Base-by-base conservation (phyloP, 2,329 filamentous ascomycete species). In the Trichothecium roseum region DNA sequence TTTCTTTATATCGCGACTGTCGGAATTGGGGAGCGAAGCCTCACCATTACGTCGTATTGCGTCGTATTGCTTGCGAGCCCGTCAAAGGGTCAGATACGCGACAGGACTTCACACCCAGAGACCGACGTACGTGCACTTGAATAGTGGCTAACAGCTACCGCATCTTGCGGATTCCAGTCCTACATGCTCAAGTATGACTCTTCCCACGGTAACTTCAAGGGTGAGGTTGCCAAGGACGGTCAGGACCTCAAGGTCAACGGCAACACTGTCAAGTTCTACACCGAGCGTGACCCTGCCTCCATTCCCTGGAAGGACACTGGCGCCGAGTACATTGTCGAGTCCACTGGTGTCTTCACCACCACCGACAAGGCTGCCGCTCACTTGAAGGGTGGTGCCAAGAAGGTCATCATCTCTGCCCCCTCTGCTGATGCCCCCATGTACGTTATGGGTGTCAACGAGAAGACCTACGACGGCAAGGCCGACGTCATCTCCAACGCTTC, bases 161-260 rank as follows among this genome's bases (percentile, higher is more conserved):
- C n/a, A n/a, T n/a, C n/a, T n/a, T n/a, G n/a, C 10, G 20, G 20
- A 37, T 34, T 28, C 46, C 24, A 94, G 87, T 85, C 84, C 62
- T 96, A 96, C 81, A 96, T 96, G 91, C 83, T 98, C 72, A 93
- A 94, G 77, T 96, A 96, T 67, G 91, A 98, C 76, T 87, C 84
- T 55, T 87, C 84, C 65, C 91, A 98, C 78, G 91, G 91, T 54
- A 63, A 77, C 63, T 98, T 96, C 84, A 93, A 95, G 75, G 89
- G 89, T 54, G 80, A 82, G 42, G 78, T 96, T 65, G 66, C 79
- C 65, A 70, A 82, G 60, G 71, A 78, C 42, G 63, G 63, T 51
- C 78, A 73, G 54, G 74, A 82, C 62, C 78, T 98, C 51, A 65
- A 80, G 52, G 80, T 96, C 74, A 89, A 95, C 68, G 87, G 85